These are phyloP conservation scores for Triangularia verruculosa DNA, from an alignment of 2,329 filamentous ascomycete genomes.

Conservation along the genomic window DNA sequence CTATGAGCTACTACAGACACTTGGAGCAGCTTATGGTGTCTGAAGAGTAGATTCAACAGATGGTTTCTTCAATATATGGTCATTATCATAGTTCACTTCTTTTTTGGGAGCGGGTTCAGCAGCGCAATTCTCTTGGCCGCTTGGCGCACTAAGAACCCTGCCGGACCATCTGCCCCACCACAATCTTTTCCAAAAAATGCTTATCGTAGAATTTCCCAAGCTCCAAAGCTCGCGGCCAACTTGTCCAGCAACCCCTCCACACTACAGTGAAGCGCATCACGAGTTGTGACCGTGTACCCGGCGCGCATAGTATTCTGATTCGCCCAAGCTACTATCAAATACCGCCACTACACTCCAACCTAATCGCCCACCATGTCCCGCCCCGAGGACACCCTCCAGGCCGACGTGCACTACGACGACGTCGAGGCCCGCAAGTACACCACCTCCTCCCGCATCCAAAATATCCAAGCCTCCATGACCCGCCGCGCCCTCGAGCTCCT, in stretches of 20 bases:
- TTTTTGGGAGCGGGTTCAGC: background rate
- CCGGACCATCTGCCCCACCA: background rate
- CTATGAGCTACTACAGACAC: background rate
- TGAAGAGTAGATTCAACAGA: too few species aligned
- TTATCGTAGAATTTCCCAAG: background rate
- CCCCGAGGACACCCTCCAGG: slow-evolving; percentile 90
- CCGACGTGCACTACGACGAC: slow-evolving; percentile 97
- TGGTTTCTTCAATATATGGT: too few species aligned
- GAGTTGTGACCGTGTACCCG: background rate
- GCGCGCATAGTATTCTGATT: background rate
- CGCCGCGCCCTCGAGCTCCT: slow-evolving; percentile 89
- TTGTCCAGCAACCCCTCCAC: background rate
- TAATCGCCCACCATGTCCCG: slow-evolving; percentile 72
- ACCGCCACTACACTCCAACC: background rate
- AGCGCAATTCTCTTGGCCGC: background rate
- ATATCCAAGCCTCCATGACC: slow-evolving; percentile 94
- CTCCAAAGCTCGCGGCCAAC: background rate
- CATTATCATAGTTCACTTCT: background rate
- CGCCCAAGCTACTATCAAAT: background rate
- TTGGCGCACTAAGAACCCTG: background rate
- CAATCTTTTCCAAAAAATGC: slow-evolving; percentile 5
- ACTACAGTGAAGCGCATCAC: background rate
- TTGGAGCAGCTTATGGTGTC: background rate
- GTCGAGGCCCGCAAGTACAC: slow-evolving; percentile 96
- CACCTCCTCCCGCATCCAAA: slow-evolving; percentile 90